Evolutionary conservation across 306 rosid genomes (phyloP).

Genomic region (Argentina anserina): DNA sequence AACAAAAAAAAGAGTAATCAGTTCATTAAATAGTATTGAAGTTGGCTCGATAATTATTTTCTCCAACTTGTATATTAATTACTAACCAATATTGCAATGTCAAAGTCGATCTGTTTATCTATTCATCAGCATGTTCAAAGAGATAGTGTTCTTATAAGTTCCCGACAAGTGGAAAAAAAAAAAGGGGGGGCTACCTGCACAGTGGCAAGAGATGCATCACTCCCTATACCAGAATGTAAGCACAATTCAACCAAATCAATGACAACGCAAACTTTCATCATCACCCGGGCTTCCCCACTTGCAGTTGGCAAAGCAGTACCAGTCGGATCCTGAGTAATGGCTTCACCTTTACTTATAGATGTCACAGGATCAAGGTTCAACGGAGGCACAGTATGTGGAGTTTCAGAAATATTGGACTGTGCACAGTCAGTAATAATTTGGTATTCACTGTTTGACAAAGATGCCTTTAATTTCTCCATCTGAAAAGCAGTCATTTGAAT

Average conservation of each 20-base stretch:
- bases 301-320: constrained; percentile 39
- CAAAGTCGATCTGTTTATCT: background rate
- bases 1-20: background rate
- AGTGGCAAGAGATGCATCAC: constrained; percentile 85
- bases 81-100: background rate
- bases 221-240: constrained; percentile 60
- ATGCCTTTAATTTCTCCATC: constrained; percentile 88
- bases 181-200: constrained; percentile 56
- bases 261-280: constrained; percentile 57
- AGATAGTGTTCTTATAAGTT: background rate
- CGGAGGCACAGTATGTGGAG: constrained; percentile 56
- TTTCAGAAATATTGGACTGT: constrained; percentile 79
- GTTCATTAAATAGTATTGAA: background rate
- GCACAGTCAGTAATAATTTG: constrained; percentile 91
- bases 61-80: background rate
- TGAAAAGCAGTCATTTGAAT: constrained; percentile 39
- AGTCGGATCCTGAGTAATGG: constrained; percentile 31
- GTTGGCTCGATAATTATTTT: background rate
- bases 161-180: background rate
- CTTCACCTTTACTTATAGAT: constrained; percentile 38
- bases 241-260: constrained; percentile 74
- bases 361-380: constrained; percentile 36
- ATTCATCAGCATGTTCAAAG: background rate
- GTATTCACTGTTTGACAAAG: constrained; percentile 81
- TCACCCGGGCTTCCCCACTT: constrained; percentile 41